Percentiles rank a stretch among this genome's conserved stretches.
phyloP scores from a whole-genome alignment of 176 grass and related monocot species.

The Melocanna baccifera region DNA sequence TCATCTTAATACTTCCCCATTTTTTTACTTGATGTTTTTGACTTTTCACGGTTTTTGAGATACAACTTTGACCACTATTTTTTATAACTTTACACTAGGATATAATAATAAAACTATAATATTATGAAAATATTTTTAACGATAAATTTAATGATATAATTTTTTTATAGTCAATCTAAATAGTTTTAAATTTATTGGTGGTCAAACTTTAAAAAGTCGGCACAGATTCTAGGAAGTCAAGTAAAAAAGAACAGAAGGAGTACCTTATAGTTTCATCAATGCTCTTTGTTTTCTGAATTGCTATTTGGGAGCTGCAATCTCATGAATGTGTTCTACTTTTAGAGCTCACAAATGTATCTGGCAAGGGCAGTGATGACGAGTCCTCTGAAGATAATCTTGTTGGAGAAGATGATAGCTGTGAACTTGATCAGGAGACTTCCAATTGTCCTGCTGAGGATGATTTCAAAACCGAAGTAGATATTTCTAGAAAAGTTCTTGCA shows the following conservation, averaged over 20 bases:
- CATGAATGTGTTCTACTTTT: slow-evolving; percentile 32
- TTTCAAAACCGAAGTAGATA: slow-evolving; percentile 67
- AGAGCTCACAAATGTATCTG: slow-evolving; percentile 43
- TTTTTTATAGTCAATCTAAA: too few species aligned
- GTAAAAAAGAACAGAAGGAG: too few species aligned
- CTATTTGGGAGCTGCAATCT: slow-evolving; percentile 6
- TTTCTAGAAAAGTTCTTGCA: slow-evolving; percentile 78
- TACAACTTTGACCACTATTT: too few species aligned
- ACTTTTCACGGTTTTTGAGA: too few species aligned
- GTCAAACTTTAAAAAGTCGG: too few species aligned
- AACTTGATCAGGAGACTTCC: slow-evolving; percentile 45
- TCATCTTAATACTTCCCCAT: background rate
- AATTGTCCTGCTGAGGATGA: slow-evolving; percentile 44
- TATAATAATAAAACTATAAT: too few species aligned
- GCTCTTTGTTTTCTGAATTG: slow-evolving; percentile 11
- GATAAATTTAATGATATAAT: too few species aligned
- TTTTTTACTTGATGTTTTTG: too few species aligned
- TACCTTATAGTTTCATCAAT: background rate
- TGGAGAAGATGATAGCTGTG: slow-evolving; percentile 41
- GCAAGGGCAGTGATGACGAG: slow-evolving; percentile 51
- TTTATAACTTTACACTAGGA: too few species aligned
- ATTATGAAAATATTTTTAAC: too few species aligned
- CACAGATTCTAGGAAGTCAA: too few species aligned
- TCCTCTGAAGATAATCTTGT: slow-evolving; percentile 47
- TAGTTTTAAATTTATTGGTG: too few species aligned